Evolutionary conservation across 108 stramenopile species (phyloP).

Genomic region (Skeletonema costatum): DNA sequence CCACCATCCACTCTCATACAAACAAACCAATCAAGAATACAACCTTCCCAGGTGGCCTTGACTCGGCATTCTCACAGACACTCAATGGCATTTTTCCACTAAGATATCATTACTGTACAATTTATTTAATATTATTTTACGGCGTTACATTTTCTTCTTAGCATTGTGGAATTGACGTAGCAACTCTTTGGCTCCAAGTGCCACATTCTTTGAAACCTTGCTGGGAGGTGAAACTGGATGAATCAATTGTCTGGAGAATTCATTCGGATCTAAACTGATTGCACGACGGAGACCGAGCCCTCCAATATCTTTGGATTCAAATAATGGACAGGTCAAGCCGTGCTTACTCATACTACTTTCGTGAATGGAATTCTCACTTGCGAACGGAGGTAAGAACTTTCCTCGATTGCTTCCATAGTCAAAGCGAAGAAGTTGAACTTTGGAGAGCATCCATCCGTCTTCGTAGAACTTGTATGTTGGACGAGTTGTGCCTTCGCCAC

Average conservation of each 20-base stretch:
- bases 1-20: no score
- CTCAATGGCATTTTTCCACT: no score
- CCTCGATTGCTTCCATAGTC: constrained; percentile 2
- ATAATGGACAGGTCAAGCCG: constrained; percentile 6
- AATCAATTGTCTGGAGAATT: constrained; percentile 2
- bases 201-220: neutral
- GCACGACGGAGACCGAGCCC: neutral
- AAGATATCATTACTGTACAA: neutral
- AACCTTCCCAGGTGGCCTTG: no score
- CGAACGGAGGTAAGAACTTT: constrained; percentile 5
- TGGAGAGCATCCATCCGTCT: constrained; percentile 9
- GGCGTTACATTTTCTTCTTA: neutral
- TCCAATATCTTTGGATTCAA: neutral
- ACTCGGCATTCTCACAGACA: no score
- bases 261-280: constrained; percentile 1
- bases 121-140: neutral
- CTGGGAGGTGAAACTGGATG: neutral
- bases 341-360: neutral
- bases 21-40: no score
- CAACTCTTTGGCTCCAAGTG: constrained; percentile 1
- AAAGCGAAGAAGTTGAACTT: constrained; percentile 2
- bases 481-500: neutral
- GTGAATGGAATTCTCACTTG: neutral
- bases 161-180: neutral
- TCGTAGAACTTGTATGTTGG: neutral